Conservation (phyloP, 139 green algal species). For the Haematococcus sp. region DNA sequence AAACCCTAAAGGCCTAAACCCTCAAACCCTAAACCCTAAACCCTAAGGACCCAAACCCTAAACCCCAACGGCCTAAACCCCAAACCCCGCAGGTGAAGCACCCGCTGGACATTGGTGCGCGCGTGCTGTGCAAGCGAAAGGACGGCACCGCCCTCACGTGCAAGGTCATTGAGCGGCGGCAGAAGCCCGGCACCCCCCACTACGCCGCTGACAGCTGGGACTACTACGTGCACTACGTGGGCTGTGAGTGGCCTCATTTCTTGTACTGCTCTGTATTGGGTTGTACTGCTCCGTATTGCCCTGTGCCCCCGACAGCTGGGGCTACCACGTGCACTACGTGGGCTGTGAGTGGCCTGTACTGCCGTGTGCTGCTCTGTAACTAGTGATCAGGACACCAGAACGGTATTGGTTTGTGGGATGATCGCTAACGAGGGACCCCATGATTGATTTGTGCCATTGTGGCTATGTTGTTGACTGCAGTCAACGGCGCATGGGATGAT, state of each 20-base stretch:
- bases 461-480: too few relatives aligned
- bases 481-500: too few relatives aligned
- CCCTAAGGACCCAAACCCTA: neutral
- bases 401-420: too few relatives aligned
- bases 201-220: slow-evolving; percentile 56
- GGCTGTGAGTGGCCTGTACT: slow-evolving; percentile 33
- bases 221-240: slow-evolving; percentile 97
- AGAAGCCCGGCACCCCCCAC: neutral
- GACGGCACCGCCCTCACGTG: slow-evolving; percentile 76
- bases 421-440: too few relatives aligned
- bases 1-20: too few relatives aligned
- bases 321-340: slow-evolving; percentile 98
- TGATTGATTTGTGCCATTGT: too few relatives aligned
- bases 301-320: slow-evolving; percentile 43
- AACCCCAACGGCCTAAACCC: too few relatives aligned
- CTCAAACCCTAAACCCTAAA: too few relatives aligned
- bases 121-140: slow-evolving; percentile 73
- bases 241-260: slow-evolving; percentile 31
- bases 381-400: too few relatives aligned
- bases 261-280: too few relatives aligned
- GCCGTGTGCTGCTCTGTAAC: too few relatives aligned
- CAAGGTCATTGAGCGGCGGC: slow-evolving; percentile 84
- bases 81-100: slow-evolving; percentile 57
- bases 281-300: too few relatives aligned
- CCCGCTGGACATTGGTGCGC: slow-evolving; percentile 80